These are phyloP conservation scores for Wallemia mellicola DNA, from an alignment of 1,284 basidiomycete species.

Conservation along the genomic window DNA sequence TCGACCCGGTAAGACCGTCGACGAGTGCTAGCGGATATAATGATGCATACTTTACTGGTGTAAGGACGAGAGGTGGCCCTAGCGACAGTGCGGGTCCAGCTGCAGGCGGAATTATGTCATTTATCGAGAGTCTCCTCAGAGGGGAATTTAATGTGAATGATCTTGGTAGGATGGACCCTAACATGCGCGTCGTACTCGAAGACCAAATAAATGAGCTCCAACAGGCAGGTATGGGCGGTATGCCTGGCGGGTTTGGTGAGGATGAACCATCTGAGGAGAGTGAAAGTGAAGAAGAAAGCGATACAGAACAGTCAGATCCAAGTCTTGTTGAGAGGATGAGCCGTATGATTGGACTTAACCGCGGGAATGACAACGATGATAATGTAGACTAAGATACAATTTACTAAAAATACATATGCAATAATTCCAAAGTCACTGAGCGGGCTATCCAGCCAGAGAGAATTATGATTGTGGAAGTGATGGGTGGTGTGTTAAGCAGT, in stretches of 20 bases:
- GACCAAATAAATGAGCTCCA: background rate
- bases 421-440: background rate
- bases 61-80: constrained; percentile 15
- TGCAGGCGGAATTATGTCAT: constrained; percentile 6
- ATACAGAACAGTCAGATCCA: background rate
- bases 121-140: constrained; percentile 15
- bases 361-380: background rate
- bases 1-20: constrained; percentile 50
- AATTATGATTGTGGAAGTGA: background rate
- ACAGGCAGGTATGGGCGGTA: background rate
- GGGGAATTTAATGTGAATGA: constrained; percentile 10
- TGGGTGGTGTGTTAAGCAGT: background rate
- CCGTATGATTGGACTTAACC: too few species aligned
- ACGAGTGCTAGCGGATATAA: constrained; percentile 29
- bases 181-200: constrained; percentile 1
- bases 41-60: constrained; percentile 33
- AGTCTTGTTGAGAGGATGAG: background rate
- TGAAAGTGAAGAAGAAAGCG: background rate
- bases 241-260: background rate
- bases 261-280: constrained; percentile 1
- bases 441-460: background rate
- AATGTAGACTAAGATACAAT: background rate
- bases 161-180: constrained; percentile 1
- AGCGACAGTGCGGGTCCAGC: constrained; percentile 15
- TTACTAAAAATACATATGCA: background rate